A percentile compares a stretch with the other conserved stretches of the same genome.
phyloP scores from a whole-genome alignment of 129 eudicot species.

The Apium graveolens region DNA sequence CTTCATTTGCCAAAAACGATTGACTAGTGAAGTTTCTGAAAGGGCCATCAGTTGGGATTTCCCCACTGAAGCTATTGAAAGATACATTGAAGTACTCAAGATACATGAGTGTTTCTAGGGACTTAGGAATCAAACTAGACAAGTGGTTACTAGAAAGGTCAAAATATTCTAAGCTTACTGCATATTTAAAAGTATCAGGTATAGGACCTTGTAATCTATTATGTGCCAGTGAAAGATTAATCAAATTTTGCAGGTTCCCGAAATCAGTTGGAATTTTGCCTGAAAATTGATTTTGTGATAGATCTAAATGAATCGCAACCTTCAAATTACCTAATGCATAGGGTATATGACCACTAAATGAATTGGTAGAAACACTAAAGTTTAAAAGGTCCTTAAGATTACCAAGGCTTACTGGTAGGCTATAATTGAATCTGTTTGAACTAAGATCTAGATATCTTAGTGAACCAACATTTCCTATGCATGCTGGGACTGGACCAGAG shows the following conservation, averaged over 20 bases:
- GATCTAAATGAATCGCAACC: not conserved
- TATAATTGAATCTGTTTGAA: not conserved
- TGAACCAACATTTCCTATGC: slow-evolving; percentile 6
- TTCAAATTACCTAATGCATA: not conserved
- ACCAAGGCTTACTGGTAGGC: not conserved
- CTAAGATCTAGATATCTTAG: not conserved
- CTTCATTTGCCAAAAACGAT: slow-evolving; percentile 23
- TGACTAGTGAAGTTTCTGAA: slow-evolving; percentile 21
- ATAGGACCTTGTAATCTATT: slow-evolving; percentile 26
- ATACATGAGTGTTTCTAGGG: not conserved
- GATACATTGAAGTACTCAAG: slow-evolving; percentile 15
- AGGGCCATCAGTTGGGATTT: slow-evolving; percentile 22
- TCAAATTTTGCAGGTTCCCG: slow-evolving; percentile 5
- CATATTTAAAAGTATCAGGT: slow-evolving; percentile 14
- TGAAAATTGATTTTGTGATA: not conserved
- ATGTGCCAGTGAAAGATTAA: slow-evolving; percentile 20
- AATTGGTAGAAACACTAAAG: not conserved
- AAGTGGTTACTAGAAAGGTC: slow-evolving; percentile 27
- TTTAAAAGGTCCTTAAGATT: not conserved
- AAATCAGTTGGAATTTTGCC: not conserved
- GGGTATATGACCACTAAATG: not conserved
- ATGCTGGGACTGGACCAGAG: not conserved
- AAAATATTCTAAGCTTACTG: slow-evolving; percentile 18
- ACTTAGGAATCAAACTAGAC: slow-evolving; percentile 19
- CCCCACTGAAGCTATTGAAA: slow-evolving; percentile 26